Evolutionary conservation across 176 grass and related monocot genomes (phyloP).

Genomic region (Alloteropsis semialata): DNA sequence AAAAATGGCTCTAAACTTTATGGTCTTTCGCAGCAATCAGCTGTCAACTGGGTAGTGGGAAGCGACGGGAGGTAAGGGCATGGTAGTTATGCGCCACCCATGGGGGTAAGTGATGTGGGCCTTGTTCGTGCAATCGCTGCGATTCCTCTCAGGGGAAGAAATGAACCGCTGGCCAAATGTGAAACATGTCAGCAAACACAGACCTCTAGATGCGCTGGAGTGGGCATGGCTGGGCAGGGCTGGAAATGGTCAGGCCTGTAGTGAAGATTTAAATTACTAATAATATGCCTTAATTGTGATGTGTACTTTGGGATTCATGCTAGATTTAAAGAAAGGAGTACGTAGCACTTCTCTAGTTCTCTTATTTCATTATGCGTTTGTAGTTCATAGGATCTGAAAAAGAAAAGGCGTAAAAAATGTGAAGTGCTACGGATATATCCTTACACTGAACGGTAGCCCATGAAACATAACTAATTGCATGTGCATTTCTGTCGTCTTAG

Average conservation of each 20-base stretch:
- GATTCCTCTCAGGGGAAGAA: too few relatives aligned
- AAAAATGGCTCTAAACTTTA: too few relatives aligned
- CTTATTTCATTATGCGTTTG: background rate
- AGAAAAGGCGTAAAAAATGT: background rate
- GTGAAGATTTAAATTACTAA: background rate
- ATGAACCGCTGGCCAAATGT: background rate
- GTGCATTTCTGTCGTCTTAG: background rate
- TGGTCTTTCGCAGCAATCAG: too few relatives aligned
- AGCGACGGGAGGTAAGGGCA: too few relatives aligned
- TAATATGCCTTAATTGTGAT: background rate
- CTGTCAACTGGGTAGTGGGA: too few relatives aligned
- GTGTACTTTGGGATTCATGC: background rate
- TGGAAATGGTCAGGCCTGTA: background rate
- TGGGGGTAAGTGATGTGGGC: too few relatives aligned
- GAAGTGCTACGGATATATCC: constrained; percentile 8
- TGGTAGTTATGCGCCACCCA: too few relatives aligned
- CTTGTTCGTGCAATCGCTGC: too few relatives aligned
- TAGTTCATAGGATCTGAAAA: background rate
- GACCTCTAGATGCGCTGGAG: background rate
- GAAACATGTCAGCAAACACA: background rate
- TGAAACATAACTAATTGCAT: background rate
- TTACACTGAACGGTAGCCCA: background rate
- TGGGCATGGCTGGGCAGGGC: background rate
- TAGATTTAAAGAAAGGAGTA: background rate
- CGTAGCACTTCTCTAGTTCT: too few relatives aligned